Conservation (phyloP, 768 basidiomycete genomes). For the Lenzites betulinus region DNA sequence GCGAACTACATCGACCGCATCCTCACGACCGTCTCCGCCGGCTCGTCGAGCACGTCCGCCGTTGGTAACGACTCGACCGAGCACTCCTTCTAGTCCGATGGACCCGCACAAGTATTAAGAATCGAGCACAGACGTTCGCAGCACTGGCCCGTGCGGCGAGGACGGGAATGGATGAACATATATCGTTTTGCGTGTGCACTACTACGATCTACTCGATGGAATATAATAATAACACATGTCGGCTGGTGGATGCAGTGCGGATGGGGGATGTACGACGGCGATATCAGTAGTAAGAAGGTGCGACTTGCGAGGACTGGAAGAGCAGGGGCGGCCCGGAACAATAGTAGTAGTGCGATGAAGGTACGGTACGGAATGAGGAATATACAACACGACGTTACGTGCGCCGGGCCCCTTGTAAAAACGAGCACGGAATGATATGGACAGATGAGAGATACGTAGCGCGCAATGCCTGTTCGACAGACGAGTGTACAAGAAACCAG, state of each 20-base stretch:
- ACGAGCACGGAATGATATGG: not conserved
- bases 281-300: not conserved
- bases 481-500: not conserved
- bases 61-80: conserved; percentile 90
- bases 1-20: conserved; percentile 91
- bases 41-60: conserved; percentile 85
- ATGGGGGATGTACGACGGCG: not conserved
- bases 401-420: too few species aligned
- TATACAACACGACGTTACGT: not conserved
- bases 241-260: conserved; percentile 1
- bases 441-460: not conserved
- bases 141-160: too few species aligned
- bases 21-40: conserved; percentile 79
- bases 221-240: conserved; percentile 15
- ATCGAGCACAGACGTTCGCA: too few species aligned
- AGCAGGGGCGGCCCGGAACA: not conserved
- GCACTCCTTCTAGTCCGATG: conserved; percentile 73
- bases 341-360: not conserved
- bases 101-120: too few species aligned
- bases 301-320: not conserved
- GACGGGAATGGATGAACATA: not conserved
- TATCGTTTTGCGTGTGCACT: conserved; percentile 4
- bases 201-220: conserved; percentile 12
- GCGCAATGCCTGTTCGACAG: conserved; percentile 9
- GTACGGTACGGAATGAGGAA: not conserved